Conservation (phyloP, 805 yeast species). For the Saccharomycodes ludwigii region DNA sequence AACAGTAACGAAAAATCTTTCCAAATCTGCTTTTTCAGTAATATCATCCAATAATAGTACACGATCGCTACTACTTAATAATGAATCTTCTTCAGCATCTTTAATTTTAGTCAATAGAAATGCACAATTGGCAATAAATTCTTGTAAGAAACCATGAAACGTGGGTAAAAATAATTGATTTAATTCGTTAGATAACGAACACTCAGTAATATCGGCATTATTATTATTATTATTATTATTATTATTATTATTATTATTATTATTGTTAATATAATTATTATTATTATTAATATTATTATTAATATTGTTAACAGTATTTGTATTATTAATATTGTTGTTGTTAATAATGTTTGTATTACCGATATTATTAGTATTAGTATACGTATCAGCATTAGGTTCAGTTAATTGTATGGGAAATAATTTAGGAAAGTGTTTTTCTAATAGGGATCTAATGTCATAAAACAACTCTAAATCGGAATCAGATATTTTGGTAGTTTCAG, state of each 20-base stretch:
- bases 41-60: slow-evolving; percentile 45
- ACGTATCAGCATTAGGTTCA: slow-evolving; percentile 31
- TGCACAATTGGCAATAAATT: slow-evolving; percentile 52
- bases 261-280: slow-evolving; percentile 2
- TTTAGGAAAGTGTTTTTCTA: slow-evolving; percentile 56
- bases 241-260: slow-evolving; percentile 1
- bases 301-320: neutral
- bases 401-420: slow-evolving; percentile 38
- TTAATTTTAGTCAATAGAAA: slow-evolving; percentile 53
- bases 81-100: slow-evolving; percentile 63
- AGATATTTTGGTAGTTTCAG: slow-evolving; percentile 36
- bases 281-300: neutral
- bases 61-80: slow-evolving; percentile 40
- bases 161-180: slow-evolving; percentile 26
- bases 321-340: slow-evolving; percentile 4
- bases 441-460: slow-evolving; percentile 52
- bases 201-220: slow-evolving; percentile 7
- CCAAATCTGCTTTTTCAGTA: slow-evolving; percentile 71
- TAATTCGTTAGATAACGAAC: slow-evolving; percentile 17
- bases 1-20: slow-evolving; percentile 69
- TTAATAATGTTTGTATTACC: neutral
- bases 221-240: slow-evolving; percentile 3
- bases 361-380: slow-evolving; percentile 3
- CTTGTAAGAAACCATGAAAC: slow-evolving; percentile 39
- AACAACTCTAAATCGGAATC: slow-evolving; percentile 34